Conservation (phyloP, 345 rosid genomes). For the Populus deltoides region DNA sequence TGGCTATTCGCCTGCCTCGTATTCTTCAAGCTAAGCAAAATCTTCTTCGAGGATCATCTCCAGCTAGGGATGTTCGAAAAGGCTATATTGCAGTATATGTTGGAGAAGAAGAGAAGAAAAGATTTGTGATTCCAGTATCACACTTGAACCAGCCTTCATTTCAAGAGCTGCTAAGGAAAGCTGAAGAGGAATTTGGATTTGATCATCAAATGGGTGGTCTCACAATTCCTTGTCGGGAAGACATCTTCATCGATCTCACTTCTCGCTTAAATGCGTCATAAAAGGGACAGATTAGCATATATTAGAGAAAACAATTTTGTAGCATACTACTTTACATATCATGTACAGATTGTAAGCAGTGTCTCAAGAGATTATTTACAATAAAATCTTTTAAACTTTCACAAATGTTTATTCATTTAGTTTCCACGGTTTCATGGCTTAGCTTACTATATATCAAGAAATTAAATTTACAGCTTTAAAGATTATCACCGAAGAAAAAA, state of each 20-base stretch:
- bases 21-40: slow-evolving; percentile 1
- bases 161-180: slow-evolving; percentile 1
- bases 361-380: too few relatives aligned
- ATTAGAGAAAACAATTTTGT: neutral
- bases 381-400: too few relatives aligned
- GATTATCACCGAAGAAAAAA: too few relatives aligned
- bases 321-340: neutral
- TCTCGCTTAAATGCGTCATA: slow-evolving; percentile 13
- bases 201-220: slow-evolving; percentile 15
- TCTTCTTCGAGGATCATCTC: neutral
- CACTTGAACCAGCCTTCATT: slow-evolving; percentile 6
- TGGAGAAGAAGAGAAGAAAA: slow-evolving; percentile 11
- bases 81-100: slow-evolving; percentile 11
- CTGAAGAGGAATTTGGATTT: slow-evolving; percentile 18
- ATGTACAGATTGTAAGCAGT: neutral
- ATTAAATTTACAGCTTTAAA: too few relatives aligned
- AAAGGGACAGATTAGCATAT: neutral
- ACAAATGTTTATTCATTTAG: too few relatives aligned
- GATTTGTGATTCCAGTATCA: slow-evolving; percentile 15
- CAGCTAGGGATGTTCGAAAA: neutral
- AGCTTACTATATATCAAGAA: too few relatives aligned
- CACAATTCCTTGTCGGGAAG: slow-evolving; percentile 17
- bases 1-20: neutral
- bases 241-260: slow-evolving; percentile 15
- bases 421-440: too few relatives aligned